These are phyloP conservation scores for Schoenoplectus tabernaemontani DNA, from an alignment of 202 grass and related monocot species.

Conservation along the genomic window DNA sequence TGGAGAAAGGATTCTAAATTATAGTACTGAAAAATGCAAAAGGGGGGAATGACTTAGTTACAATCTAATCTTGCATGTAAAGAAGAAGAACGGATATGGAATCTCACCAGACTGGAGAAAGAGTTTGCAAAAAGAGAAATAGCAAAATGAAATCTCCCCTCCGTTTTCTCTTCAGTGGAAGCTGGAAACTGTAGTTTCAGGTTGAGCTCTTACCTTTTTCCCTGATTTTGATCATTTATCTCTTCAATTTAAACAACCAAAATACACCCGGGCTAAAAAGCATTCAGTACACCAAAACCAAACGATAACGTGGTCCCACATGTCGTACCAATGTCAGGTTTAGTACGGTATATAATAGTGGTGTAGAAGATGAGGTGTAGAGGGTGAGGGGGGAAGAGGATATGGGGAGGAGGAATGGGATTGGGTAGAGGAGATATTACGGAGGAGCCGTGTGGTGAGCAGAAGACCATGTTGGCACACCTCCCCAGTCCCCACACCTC, in stretches of 20 bases:
- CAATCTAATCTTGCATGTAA: background rate
- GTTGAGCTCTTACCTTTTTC: background rate
- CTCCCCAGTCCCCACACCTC: background rate
- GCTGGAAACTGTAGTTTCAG: background rate
- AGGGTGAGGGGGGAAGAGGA: constrained; percentile 20
- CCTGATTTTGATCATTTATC: constrained; percentile 3
- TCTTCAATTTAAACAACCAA: background rate
- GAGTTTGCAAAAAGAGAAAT: background rate
- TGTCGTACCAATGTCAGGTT: background rate
- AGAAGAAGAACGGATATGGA: background rate
- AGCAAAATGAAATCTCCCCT: constrained; percentile 1
- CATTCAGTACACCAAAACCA: background rate
- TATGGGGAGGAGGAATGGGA: constrained; percentile 25
- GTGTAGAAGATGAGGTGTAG: background rate
- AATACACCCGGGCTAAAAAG: background rate
- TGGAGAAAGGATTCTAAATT: background rate
- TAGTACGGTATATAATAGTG: background rate
- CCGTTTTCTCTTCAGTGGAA: background rate
- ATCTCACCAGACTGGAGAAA: background rate
- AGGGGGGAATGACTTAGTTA: background rate
- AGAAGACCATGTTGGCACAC: constrained; percentile 10
- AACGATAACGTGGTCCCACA: background rate
- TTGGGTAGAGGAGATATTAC: constrained; percentile 49
- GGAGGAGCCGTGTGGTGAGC: constrained; percentile 5
- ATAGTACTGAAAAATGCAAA: background rate